These are phyloP conservation scores for Penicillium silybi DNA, from an alignment of 495 filamentous ascomycete genomes.

Conservation along the genomic window DNA sequence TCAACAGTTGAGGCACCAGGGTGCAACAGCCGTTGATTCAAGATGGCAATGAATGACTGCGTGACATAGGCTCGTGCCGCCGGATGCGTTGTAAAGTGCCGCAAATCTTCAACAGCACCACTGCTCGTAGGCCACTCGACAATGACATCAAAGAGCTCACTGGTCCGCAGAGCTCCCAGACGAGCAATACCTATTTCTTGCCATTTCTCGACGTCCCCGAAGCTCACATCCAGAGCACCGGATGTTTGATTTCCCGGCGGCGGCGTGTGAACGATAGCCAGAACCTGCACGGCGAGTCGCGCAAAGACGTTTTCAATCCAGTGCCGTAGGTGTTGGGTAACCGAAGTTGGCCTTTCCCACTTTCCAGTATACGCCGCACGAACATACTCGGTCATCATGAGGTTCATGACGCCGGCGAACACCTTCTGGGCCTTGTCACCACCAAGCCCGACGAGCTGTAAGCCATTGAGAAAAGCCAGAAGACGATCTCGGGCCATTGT, in stretches of 20 bases:
- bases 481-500: conserved; percentile 49
- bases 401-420: conserved; percentile 71
- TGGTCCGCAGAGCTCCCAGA: conserved; percentile 73
- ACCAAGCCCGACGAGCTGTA: conserved; percentile 69
- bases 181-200: conserved; percentile 74
- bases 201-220: conserved; percentile 69
- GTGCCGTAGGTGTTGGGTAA: conserved; percentile 53
- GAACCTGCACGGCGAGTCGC: conserved; percentile 60
- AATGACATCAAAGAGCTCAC: conserved; percentile 85
- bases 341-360: conserved; percentile 56
- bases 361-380: conserved; percentile 53
- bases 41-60: conserved; percentile 60
- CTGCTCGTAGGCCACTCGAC: conserved; percentile 75
- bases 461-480: conserved; percentile 53
- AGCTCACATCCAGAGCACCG: conserved; percentile 41
- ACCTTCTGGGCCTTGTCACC: conserved; percentile 70
- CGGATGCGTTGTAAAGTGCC: conserved; percentile 55
- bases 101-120: conserved; percentile 81
- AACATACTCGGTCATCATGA: conserved; percentile 64
- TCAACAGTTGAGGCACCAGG: conserved; percentile 84
- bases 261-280: conserved; percentile 43
- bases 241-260: conserved; percentile 15
- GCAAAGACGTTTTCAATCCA: conserved; percentile 73
- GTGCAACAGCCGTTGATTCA: conserved; percentile 75
- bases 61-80: conserved; percentile 60